Percentiles rank a stretch among this genome's conserved stretches.
Evolutionary conservation across 352 stramenopile species (phyloP).

Genomic region (Plasmopara viticola): DNA sequence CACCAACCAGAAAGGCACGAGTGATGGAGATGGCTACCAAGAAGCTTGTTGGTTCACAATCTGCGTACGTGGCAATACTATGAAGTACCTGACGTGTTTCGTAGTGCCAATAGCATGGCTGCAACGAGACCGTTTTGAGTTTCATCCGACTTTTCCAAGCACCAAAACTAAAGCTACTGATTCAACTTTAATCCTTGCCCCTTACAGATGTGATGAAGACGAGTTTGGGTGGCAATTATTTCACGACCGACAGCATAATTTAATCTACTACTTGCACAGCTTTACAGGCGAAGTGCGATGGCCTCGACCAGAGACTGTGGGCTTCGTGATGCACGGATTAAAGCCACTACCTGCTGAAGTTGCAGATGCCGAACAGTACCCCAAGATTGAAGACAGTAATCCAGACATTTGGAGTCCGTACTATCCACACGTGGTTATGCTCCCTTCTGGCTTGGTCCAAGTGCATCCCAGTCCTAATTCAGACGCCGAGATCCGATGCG

Average conservation of each 20-base stretch:
- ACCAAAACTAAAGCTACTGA: conserved; percentile 1
- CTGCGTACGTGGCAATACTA: conserved; percentile 19
- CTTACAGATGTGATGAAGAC: conserved; percentile 17
- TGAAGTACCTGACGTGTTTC: not conserved
- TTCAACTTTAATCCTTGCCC: not conserved
- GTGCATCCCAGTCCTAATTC: conserved; percentile 26
- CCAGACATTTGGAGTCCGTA: conserved; percentile 37
- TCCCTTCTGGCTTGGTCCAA: conserved; percentile 47
- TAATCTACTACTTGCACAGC: conserved; percentile 55
- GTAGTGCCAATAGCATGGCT: not conserved
- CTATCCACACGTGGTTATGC: conserved; percentile 50
- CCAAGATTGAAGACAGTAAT: conserved; percentile 2
- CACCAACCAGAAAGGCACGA: conserved; percentile 12
- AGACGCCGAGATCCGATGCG: conserved; percentile 25
- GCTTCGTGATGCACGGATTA: conserved; percentile 47
- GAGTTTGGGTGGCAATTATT: conserved; percentile 54
- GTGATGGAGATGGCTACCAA: conserved; percentile 10
- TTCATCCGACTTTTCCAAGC: conserved; percentile 1
- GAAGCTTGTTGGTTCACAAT: conserved; percentile 5
- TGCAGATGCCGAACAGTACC: conserved; percentile 5
- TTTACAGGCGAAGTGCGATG: conserved; percentile 75
- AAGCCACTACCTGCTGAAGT: conserved; percentile 26
- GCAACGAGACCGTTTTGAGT: conserved; percentile 1
- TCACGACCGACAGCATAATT: conserved; percentile 41
- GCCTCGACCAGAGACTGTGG: conserved; percentile 36